A percentile compares a stretch with the other conserved stretches of the same genome.
Evolutionary conservation across 2,329 filamentous ascomycete genomes (phyloP).

Genomic region (Aspergillus versicolor): DNA sequence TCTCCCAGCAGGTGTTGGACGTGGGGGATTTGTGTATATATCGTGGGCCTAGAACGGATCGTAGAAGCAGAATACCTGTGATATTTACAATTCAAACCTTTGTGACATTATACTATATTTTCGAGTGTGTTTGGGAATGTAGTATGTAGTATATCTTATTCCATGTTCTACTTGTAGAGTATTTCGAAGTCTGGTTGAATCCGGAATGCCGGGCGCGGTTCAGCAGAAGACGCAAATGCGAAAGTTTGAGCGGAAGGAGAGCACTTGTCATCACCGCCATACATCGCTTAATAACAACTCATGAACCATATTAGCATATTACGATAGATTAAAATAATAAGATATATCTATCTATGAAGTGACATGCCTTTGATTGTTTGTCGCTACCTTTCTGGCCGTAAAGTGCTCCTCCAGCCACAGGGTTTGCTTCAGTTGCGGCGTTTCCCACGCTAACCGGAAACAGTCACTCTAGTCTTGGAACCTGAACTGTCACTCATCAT

Average conservation of each 20-base stretch:
- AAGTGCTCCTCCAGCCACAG: slow-evolving; percentile 18
- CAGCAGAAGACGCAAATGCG: not conserved
- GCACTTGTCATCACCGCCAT: not conserved
- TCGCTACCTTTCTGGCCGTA: not conserved
- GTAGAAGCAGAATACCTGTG: slow-evolving; percentile 26
- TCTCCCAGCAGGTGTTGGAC: slow-evolving; percentile 16
- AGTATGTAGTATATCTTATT: not conserved
- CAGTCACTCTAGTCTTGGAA: slow-evolving; percentile 40
- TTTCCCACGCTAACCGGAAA: slow-evolving; percentile 40
- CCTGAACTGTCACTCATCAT: slow-evolving; percentile 34
- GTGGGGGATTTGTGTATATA: slow-evolving; percentile 42
- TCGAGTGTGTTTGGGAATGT: not conserved
- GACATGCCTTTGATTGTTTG: not conserved
- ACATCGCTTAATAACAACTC: too few relatives aligned
- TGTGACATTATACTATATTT: slow-evolving; percentile 1
- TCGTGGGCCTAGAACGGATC: slow-evolving; percentile 33
- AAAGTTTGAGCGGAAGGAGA: not conserved
- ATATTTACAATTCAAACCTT: slow-evolving; percentile 4
- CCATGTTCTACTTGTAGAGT: not conserved
- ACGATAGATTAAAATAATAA: too few relatives aligned
- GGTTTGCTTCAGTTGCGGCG: slow-evolving; percentile 24
- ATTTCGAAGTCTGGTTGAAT: not conserved
- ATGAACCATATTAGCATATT: not conserved
- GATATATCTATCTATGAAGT: not conserved
- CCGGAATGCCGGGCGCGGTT: not conserved